A percentile compares a stretch with the other conserved stretches of the same genome.
Evolutionary conservation across 169 alveolate species (phyloP).

Genomic region (Plasmodium gaboni): DNA sequence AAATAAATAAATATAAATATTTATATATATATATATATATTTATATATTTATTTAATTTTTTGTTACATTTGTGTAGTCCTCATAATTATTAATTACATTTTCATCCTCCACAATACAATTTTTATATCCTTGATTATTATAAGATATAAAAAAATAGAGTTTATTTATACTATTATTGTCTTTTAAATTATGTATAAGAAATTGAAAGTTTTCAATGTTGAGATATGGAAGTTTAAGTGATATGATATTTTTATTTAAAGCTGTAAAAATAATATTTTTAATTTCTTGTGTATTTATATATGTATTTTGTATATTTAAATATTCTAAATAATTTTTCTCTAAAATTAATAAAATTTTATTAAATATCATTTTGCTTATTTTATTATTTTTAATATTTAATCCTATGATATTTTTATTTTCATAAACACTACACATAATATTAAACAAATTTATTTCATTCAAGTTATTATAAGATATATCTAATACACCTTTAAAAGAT

Average conservation of each 20-base stretch:
- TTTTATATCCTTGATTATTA: not conserved
- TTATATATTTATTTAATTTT: not conserved
- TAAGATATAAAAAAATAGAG: conserved; percentile 22
- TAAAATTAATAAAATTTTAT: conserved; percentile 47
- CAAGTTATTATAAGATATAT: conserved; percentile 49
- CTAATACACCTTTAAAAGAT: conserved; percentile 28
- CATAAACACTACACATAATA: conserved; percentile 31
- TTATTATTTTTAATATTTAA: conserved; percentile 52
- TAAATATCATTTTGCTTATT: conserved; percentile 46
- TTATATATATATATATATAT: not conserved
- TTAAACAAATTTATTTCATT: conserved; percentile 44
- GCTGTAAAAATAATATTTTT: conserved; percentile 48
- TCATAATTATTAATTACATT: conserved; percentile 7
- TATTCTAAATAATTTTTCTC: conserved; percentile 32
- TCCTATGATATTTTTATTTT: conserved; percentile 35
- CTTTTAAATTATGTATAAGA: conserved; percentile 25
- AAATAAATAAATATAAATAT: not conserved
- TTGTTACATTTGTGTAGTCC: conserved; percentile 29
- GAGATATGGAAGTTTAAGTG: conserved; percentile 37
- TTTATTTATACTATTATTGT: conserved; percentile 14
- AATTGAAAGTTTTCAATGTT: conserved; percentile 14
- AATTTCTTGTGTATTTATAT: conserved; percentile 43
- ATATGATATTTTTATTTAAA: conserved; percentile 12
- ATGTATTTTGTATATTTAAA: conserved; percentile 51
- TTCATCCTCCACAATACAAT: conserved; percentile 8